Conservation (phyloP, 2,329 filamentous ascomycete genomes). For the Penicillium palitans region DNA sequence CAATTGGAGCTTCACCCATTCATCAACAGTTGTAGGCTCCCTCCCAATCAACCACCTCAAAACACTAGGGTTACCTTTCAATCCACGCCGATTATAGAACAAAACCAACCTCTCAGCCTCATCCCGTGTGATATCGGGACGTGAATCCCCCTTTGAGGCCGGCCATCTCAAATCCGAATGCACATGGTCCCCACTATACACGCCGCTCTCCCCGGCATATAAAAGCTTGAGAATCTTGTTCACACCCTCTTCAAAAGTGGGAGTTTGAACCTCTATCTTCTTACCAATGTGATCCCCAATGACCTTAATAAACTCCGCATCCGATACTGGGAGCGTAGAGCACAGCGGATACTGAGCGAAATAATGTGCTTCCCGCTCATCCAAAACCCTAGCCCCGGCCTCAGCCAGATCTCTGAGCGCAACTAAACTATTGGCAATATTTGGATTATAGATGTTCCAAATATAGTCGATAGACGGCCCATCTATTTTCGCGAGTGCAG, state of each 20-base stretch:
- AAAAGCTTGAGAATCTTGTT: neutral
- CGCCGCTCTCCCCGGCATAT: neutral
- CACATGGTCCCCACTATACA: neutral
- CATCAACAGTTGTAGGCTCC: neutral
- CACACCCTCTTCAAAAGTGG: neutral
- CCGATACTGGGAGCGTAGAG: neutral
- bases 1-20: neutral
- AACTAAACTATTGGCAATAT: neutral
- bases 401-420: neutral
- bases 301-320: neutral
- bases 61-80: neutral
- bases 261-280: neutral
- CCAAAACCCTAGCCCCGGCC: neutral
- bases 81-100: neutral
- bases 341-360: constrained; percentile 1
- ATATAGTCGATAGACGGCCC: neutral
- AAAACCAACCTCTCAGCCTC: neutral
- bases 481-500: neutral
- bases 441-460: neutral
- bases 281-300: neutral
- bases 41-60: neutral
- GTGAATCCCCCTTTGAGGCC: neutral
- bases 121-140: neutral
- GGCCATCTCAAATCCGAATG: neutral
- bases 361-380: neutral